Base-by-base conservation (phyloP, 306 rosid genomes). In the Acacia confusa region DNA sequence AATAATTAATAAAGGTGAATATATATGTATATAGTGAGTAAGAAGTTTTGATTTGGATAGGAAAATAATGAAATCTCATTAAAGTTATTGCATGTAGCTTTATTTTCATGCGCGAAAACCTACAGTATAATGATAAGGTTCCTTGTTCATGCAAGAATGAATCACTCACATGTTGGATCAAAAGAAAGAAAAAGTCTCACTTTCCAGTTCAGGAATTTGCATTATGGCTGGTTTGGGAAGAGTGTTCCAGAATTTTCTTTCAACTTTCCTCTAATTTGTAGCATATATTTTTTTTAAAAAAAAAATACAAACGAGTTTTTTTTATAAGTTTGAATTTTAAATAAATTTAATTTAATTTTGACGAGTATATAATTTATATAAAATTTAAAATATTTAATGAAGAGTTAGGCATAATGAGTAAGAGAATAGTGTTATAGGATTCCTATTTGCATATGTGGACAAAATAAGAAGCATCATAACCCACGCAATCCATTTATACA, bases 51-150 rank as follows among this genome's bases (percentile, higher is more conserved):
- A 34, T 68, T 64, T 45, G 80, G 25, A 28, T 32, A 22, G 76
- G 60, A 81, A 76, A 72, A 79, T 25, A 36, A 36, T 36, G 40
- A 55, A n/a, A 6, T 20, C 13, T 55, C 8, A 19, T 66, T 32
- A 27, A 61, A 61, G 30, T 8, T 16, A 30, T 70, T 45, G 81
- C 15, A 17, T 78, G 85, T 69, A 66, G 82, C 81, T 86, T 65
- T 34, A 0, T 65, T 2, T 30, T 79, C 87, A 85, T 83, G 53
- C 27, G n/a, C 74, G 8, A 71, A 83, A 83, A 83, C 64, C 53
- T 82, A 86, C 89, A 88, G 88, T 86, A 79, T 70, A 79, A 86
- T 86, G 86, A 86, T 86, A 88, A 82, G 85, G 60, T 17, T 84
- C 47, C 71, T 22, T 71, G 78, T 80, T 84, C 75, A 47, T 72